Conservation (phyloP, 345 rosid genomes). For the Salix exigua region DNA sequence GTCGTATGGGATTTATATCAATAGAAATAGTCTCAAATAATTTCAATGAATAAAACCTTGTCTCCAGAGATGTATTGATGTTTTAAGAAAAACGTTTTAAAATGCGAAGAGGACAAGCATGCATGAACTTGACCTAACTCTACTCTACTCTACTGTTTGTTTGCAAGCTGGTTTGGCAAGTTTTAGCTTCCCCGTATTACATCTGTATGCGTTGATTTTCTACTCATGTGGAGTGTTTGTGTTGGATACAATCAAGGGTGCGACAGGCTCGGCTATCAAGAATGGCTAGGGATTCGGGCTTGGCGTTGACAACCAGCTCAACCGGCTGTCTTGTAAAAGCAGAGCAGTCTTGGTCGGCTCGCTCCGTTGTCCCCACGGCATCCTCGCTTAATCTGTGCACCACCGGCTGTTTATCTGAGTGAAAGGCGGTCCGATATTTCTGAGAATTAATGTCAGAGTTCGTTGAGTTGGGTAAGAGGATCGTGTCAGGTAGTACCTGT, state of each 20-base stretch:
- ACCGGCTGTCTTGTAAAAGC: conserved; percentile 29
- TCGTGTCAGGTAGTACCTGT: neutral
- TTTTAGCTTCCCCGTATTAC: neutral
- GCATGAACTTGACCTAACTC: neutral
- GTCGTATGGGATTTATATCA: too few relatives aligned
- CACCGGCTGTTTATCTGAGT: conserved; percentile 2
- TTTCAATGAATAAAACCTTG: too few relatives aligned
- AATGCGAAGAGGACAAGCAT: neutral
- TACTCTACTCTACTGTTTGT: neutral
- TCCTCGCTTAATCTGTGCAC: conserved; percentile 17
- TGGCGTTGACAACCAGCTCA: conserved; percentile 27
- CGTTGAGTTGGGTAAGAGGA: neutral
- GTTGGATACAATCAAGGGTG: conserved; percentile 28
- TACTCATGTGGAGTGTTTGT: neutral
- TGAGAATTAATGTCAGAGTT: neutral
- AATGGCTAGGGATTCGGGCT: conserved; percentile 32
- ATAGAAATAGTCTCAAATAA: too few relatives aligned
- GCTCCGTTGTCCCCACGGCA: conserved; percentile 40
- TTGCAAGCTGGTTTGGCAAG: neutral
- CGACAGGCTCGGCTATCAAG: conserved; percentile 25
- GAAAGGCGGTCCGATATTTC: neutral
- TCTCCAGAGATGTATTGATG: too few relatives aligned
- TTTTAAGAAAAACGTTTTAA: neutral
- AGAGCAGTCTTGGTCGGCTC: conserved; percentile 27
- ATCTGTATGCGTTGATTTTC: neutral